These are phyloP conservation scores for Puccinia coronata DNA, from an alignment of 1,284 basidiomycete species.

Conservation along the genomic window DNA sequence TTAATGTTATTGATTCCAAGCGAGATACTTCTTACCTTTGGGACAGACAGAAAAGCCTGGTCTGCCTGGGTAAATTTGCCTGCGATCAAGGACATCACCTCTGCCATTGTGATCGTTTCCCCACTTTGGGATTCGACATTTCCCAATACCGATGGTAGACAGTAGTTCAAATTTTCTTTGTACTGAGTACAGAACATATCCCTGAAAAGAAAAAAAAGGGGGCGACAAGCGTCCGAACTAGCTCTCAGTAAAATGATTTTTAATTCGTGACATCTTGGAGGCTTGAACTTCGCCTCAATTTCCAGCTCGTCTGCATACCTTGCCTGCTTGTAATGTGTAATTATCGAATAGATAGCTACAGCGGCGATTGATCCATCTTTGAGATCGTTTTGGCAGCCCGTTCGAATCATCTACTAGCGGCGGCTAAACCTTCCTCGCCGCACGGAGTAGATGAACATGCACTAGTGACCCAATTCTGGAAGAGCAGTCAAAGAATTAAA, in stretches of 20 bases:
- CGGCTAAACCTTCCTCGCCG: background rate
- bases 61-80: background rate
- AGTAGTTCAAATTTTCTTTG: conserved; percentile 1
- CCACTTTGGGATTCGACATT: conserved; percentile 11
- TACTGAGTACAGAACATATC: conserved; percentile 19
- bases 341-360: background rate
- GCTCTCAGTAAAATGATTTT: background rate
- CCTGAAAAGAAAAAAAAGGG: background rate
- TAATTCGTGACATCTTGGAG: background rate
- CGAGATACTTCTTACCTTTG: conserved; percentile 8
- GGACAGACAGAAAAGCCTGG: background rate
- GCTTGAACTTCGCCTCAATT: background rate
- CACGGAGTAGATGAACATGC: background rate
- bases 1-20: background rate
- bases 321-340: background rate
- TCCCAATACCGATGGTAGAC: background rate
- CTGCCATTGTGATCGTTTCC: background rate
- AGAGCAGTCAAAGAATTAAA: background rate
- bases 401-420: background rate
- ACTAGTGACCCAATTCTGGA: conserved; percentile 15
- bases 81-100: background rate
- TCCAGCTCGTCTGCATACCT: conserved; percentile 21
- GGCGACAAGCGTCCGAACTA: background rate
- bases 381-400: conserved; percentile 20
- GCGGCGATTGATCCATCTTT: conserved; percentile 16